These are phyloP conservation scores for Cyberlindnera nakhonratchasimensis DNA, from an alignment of 805 yeast genomes.

Conservation along the genomic window DNA sequence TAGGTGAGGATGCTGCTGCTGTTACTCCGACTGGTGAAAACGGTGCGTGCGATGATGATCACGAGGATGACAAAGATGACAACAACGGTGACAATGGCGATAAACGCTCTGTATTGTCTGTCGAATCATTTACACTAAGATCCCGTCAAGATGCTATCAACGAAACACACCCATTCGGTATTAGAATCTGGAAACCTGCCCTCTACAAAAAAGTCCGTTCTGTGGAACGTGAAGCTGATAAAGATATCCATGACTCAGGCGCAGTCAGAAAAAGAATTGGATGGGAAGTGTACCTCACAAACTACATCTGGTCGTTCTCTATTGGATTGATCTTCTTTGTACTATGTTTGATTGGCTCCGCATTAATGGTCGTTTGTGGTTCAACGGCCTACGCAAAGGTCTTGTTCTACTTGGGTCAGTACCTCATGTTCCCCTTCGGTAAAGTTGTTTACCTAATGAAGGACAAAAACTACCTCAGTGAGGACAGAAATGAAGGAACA, in stretches of 20 bases:
- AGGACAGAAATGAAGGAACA: constrained; percentile 87
- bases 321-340: constrained; percentile 63
- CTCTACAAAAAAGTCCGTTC: constrained; percentile 89
- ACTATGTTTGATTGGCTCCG: constrained; percentile 47
- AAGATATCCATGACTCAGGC: constrained; percentile 82
- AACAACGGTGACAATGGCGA: constrained; percentile 32
- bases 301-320: constrained; percentile 68
- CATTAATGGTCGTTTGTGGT: constrained; percentile 42
- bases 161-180: constrained; percentile 96
- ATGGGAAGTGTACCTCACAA: constrained; percentile 62
- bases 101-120: constrained; percentile 45
- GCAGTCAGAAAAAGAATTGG: constrained; percentile 40
- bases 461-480: constrained; percentile 77
- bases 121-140: constrained; percentile 82
- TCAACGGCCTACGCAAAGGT: constrained; percentile 59
- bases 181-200: constrained; percentile 98
- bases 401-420: constrained; percentile 60
- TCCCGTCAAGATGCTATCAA: constrained; percentile 96
- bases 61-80: constrained; percentile 32
- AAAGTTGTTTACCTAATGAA: constrained; percentile 73
- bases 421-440: constrained; percentile 84
- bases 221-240: constrained; percentile 86
- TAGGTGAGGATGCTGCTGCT: too few relatives aligned
- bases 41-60: constrained; percentile 4
- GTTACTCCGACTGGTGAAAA: too few relatives aligned